phyloP scores from a whole-genome alignment of 2,329 filamentous ascomycete species.

The Penicillium sp. region DNA sequence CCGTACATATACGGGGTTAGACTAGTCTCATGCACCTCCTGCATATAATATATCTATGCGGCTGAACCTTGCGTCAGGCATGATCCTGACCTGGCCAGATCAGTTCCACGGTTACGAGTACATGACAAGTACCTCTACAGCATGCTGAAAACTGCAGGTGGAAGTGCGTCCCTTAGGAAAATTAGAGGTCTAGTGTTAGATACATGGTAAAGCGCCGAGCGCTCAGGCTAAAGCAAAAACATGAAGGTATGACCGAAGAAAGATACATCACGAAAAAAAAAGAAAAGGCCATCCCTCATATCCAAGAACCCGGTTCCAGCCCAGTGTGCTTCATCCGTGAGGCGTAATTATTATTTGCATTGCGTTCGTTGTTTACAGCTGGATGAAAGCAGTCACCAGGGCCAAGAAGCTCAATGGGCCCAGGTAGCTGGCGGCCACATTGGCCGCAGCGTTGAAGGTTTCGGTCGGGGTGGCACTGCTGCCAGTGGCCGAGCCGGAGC shows the following conservation, averaged over 20 bases:
- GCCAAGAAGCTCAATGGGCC: conserved; percentile 27
- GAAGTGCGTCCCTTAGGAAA: neutral
- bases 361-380: conserved; percentile 30
- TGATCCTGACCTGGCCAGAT: no score
- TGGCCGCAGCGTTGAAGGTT: conserved; percentile 24
- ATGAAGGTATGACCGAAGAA: conserved; percentile 6
- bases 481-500: conserved; percentile 13
- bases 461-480: conserved; percentile 10
- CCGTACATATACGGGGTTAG: neutral
- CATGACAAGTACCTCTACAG: no score
- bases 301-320: conserved; percentile 27
- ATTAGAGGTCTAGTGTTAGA: conserved; percentile 3
- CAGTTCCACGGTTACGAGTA: no score
- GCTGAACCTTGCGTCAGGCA: conserved; percentile 1
- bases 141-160: neutral
- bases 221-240: neutral
- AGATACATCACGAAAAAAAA: conserved; percentile 9
- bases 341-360: conserved; percentile 19
- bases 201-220: conserved; percentile 1
- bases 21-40: neutral
- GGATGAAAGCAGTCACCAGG: conserved; percentile 34
- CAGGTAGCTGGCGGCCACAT: conserved; percentile 28
- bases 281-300: conserved; percentile 17
- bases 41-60: neutral
- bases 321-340: conserved; percentile 26